Conservation (phyloP, 2,329 filamentous ascomycete species). For the Rugonectria rugulosa region DNA sequence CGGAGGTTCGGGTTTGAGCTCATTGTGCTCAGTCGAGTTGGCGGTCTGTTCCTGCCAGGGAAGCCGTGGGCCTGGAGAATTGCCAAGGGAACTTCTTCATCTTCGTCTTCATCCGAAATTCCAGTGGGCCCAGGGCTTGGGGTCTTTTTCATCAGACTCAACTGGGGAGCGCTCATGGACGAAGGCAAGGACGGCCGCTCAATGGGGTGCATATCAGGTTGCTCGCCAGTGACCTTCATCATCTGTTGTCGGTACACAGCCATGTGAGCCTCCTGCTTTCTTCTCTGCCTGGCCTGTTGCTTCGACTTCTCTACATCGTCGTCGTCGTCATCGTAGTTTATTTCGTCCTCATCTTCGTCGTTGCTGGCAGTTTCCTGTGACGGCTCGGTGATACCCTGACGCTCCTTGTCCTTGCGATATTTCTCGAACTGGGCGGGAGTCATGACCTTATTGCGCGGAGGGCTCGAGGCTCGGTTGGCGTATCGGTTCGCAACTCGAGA, state of each 20-base stretch:
- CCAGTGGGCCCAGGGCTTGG: conserved; percentile 53
- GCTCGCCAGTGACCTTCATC: conserved; percentile 92
- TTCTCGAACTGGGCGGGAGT: conserved; percentile 87
- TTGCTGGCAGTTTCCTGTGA: conserved; percentile 59
- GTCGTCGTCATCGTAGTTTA: conserved; percentile 75
- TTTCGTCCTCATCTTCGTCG: conserved; percentile 70
- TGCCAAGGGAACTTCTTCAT: conserved; percentile 86
- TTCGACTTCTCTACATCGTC: conserved; percentile 80
- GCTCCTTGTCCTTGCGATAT: conserved; percentile 77
- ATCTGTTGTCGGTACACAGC: conserved; percentile 91
- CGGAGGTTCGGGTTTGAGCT: conserved; percentile 77
- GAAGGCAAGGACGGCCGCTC: conserved; percentile 63
- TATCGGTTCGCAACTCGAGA: conserved; percentile 48
- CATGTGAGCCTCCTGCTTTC: conserved; percentile 90
- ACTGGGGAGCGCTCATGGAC: conserved; percentile 69
- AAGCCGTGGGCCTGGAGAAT: conserved; percentile 91
- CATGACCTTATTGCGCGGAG: conserved; percentile 79
- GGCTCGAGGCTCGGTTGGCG: conserved; percentile 44
- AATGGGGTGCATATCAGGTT: conserved; percentile 43
- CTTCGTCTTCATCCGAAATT: conserved; percentile 82
- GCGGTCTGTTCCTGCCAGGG: conserved; percentile 78
- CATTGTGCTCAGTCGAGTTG: conserved; percentile 69
- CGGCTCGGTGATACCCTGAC: conserved; percentile 56
- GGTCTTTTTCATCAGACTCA: conserved; percentile 51
- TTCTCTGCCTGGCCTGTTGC: conserved; percentile 76